phyloP scores from a whole-genome alignment of 2,329 filamentous ascomycete species.

The Aspergillus candidus region DNA sequence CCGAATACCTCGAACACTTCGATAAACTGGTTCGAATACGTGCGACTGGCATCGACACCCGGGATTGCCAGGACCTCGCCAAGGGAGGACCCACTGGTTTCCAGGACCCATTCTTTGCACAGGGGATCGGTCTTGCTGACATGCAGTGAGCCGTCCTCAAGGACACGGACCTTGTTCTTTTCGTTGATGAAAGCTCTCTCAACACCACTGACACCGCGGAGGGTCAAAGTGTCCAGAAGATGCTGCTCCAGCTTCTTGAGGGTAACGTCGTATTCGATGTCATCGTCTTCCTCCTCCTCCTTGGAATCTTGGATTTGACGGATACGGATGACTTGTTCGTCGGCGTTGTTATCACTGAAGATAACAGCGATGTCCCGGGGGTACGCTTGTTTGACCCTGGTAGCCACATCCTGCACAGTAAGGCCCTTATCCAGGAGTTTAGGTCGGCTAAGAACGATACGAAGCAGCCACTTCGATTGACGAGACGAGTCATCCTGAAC shows the following conservation, averaged over 20 bases:
- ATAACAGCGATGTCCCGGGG: conserved; percentile 80
- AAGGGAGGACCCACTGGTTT: conserved; percentile 85
- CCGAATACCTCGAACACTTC: conserved; percentile 93
- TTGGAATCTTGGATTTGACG: conserved; percentile 67
- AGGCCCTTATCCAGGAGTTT: conserved; percentile 90
- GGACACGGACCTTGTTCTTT: conserved; percentile 62
- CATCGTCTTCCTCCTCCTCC: conserved; percentile 66
- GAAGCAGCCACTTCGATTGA: conserved; percentile 92
- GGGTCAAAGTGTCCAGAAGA: conserved; percentile 80
- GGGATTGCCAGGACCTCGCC: conserved; percentile 77
- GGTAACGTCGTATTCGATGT: conserved; percentile 81
- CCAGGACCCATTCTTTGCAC: conserved; percentile 91
- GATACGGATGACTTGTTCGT: conserved; percentile 89
- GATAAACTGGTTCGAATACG: conserved; percentile 92
- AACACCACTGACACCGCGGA: conserved; percentile 84
- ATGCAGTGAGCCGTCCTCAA: conserved; percentile 64
- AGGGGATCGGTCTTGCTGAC: conserved; percentile 65
- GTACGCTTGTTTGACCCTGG: conserved; percentile 84
- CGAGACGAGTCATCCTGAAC: conserved; percentile 55
- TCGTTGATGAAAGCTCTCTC: conserved; percentile 90
- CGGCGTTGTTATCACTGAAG: conserved; percentile 96
- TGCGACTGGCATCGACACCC: conserved; percentile 78
- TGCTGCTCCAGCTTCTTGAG: conserved; percentile 88
- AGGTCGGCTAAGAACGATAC: conserved; percentile 86
- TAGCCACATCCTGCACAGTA: conserved; percentile 83